These are phyloP conservation scores for Fraxinus cuspidata DNA, from an alignment of 257 asterid species.

Conservation along the genomic window DNA sequence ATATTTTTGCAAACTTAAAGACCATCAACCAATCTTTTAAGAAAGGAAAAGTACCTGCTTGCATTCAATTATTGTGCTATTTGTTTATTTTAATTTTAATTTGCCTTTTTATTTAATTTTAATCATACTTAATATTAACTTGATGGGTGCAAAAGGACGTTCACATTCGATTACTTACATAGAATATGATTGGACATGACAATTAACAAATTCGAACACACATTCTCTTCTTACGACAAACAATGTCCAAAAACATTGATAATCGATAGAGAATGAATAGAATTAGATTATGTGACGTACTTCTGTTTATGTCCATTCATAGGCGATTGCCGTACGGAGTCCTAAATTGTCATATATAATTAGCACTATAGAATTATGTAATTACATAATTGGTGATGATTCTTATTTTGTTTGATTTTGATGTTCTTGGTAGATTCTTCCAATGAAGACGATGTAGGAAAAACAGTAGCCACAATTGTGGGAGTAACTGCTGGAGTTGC, in stretches of 20 bases:
- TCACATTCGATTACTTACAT: no score
- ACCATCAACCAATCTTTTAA: background rate
- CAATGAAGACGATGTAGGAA: slow-evolving; percentile 38
- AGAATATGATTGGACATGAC: no score
- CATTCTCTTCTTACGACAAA: background rate
- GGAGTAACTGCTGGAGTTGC: slow-evolving; percentile 44
- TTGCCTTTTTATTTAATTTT: background rate
- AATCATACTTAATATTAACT: background rate
- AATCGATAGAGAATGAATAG: background rate
- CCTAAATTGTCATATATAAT: background rate
- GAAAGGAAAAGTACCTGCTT: background rate
- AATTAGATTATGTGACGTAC: slow-evolving; percentile 15
- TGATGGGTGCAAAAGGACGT: background rate
- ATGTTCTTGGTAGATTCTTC: slow-evolving; percentile 30
- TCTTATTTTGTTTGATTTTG: background rate
- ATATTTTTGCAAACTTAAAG: background rate
- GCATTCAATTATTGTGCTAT: background rate
- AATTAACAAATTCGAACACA: background rate
- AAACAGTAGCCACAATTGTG: slow-evolving; percentile 45
- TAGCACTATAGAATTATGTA: background rate
- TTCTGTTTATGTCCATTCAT: background rate
- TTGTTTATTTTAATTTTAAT: background rate
- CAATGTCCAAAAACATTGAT: no score
- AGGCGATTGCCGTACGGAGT: no score
- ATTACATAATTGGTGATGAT: no score